A percentile compares a stretch with the other conserved stretches of the same genome.
phyloP scores from a whole-genome alignment of 352 stramenopile genomes.

The Phytopythium boreale region DNA sequence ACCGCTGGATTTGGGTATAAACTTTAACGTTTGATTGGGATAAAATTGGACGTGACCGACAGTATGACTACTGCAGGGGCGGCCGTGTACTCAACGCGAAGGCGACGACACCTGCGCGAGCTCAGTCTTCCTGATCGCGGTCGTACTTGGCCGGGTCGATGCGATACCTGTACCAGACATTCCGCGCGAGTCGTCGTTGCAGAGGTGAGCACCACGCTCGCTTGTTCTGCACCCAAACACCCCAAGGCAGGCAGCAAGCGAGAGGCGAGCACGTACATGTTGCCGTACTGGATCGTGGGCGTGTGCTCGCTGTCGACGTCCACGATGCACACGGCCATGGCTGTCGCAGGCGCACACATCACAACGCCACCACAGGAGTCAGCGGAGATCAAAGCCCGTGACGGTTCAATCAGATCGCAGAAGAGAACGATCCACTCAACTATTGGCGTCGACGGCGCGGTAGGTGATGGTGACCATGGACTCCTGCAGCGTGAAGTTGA shows the following conservation, averaged over 20 bases:
- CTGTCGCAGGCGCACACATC: conserved; percentile 16
- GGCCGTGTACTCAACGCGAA: neutral
- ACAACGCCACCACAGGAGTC: conserved; percentile 2
- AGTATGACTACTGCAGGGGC: neutral
- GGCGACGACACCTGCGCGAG: neutral
- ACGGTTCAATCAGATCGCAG: conserved; percentile 1
- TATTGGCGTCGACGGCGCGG: conserved; percentile 72
- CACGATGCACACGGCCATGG: conserved; percentile 82
- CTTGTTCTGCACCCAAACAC: neutral
- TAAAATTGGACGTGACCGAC: neutral
- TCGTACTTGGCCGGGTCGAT: conserved; percentile 76
- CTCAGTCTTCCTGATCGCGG: conserved; percentile 39
- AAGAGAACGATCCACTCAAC: conserved; percentile 16
- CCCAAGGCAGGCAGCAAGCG: neutral
- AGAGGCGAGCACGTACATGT: conserved; percentile 52
- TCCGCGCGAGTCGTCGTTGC: neutral
- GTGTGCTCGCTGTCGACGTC: conserved; percentile 83
- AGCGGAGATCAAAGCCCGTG: neutral
- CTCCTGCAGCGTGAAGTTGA: conserved; percentile 81
- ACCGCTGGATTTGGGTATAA: neutral
- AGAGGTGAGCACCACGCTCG: neutral
- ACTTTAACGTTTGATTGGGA: neutral
- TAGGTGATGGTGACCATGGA: conserved; percentile 88
- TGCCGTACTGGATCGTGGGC: conserved; percentile 78
- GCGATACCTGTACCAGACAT: conserved; percentile 49